phyloP scores from a whole-genome alignment of 495 filamentous ascomycete species.

The Aspergillus ostianus region DNA sequence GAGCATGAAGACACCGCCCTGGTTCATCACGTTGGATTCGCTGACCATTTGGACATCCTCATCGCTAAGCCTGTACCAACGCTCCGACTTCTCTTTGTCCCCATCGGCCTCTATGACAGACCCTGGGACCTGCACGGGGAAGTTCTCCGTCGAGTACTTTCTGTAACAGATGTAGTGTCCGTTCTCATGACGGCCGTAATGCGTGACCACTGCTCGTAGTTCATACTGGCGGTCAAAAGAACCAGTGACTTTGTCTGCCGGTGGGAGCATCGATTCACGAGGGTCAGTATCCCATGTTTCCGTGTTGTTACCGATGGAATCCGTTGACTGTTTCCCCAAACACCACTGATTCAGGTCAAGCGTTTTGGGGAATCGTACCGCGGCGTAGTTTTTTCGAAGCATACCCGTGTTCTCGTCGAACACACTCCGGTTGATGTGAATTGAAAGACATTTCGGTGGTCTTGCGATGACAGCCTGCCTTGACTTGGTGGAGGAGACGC shows the following conservation, averaged over 20 bases:
- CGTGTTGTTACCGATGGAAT: slow-evolving; percentile 28
- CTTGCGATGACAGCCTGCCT: slow-evolving; percentile 83
- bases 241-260: slow-evolving; percentile 32
- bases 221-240: slow-evolving; percentile 63
- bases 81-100: slow-evolving; percentile 38
- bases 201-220: slow-evolving; percentile 81
- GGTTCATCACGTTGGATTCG: slow-evolving; percentile 69
- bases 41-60: slow-evolving; percentile 72
- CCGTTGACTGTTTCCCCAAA: slow-evolving; percentile 49
- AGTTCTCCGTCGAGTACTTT: slow-evolving; percentile 51
- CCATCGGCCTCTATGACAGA: slow-evolving; percentile 35
- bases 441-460: slow-evolving; percentile 70
- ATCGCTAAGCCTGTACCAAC: slow-evolving; percentile 87
- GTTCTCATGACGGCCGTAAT: slow-evolving; percentile 88
- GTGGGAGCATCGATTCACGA: slow-evolving; percentile 64
- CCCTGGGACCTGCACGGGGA: slow-evolving; percentile 37
- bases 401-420: slow-evolving; percentile 79
- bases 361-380: slow-evolving; percentile 67
- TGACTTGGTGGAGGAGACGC: slow-evolving; percentile 75
- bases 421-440: slow-evolving; percentile 89
- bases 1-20: slow-evolving; percentile 92
- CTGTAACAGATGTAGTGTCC: slow-evolving; percentile 94
- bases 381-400: slow-evolving; percentile 78
- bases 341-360: slow-evolving; percentile 80
- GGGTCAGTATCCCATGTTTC: slow-evolving; percentile 71